Conservation (phyloP, 2,329 filamentous ascomycete genomes). For the Pseudopyrenochaeta lycopersici region DNA sequence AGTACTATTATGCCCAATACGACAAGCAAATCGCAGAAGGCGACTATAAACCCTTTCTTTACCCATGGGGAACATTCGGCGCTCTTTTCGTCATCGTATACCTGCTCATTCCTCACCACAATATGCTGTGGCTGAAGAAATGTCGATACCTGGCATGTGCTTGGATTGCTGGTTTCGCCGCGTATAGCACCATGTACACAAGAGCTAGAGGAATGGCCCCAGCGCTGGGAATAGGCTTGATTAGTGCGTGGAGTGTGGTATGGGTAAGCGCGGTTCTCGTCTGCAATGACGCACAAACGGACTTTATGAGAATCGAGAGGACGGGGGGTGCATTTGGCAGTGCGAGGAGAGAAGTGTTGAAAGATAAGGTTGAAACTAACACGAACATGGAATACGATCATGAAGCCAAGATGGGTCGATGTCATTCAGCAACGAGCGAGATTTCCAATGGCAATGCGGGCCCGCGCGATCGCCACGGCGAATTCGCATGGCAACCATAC, state of each 20-base stretch:
- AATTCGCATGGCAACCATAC: conserved; percentile 64
- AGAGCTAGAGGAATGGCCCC: conserved; percentile 61
- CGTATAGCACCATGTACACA: conserved; percentile 55
- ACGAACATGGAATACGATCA: background rate
- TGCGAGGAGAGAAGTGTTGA: background rate
- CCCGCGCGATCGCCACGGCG: conserved; percentile 41
- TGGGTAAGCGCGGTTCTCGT: conserved; percentile 64
- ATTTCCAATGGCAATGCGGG: conserved; percentile 29
- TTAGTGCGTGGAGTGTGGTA: conserved; percentile 63
- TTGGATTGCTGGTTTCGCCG: conserved; percentile 53
- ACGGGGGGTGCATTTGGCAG: conserved; percentile 33
- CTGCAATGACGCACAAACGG: conserved; percentile 63
- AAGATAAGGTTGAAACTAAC: conserved; percentile 2
- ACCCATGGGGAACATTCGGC: conserved; percentile 54
- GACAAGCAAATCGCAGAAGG: conserved; percentile 50
- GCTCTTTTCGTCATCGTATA: conserved; percentile 56
- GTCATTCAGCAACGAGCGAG: conserved; percentile 2
- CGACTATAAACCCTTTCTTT: conserved; percentile 53
- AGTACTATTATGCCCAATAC: conserved; percentile 52
- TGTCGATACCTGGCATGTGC: conserved; percentile 58
- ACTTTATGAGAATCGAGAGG: conserved; percentile 66
- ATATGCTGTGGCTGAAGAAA: conserved; percentile 49
- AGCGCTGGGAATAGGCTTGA: conserved; percentile 64
- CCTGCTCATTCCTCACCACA: conserved; percentile 60
- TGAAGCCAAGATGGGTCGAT: background rate